phyloP scores from a whole-genome alignment of 140 eudicot genomes.

The Cichorium intybus region DNA sequence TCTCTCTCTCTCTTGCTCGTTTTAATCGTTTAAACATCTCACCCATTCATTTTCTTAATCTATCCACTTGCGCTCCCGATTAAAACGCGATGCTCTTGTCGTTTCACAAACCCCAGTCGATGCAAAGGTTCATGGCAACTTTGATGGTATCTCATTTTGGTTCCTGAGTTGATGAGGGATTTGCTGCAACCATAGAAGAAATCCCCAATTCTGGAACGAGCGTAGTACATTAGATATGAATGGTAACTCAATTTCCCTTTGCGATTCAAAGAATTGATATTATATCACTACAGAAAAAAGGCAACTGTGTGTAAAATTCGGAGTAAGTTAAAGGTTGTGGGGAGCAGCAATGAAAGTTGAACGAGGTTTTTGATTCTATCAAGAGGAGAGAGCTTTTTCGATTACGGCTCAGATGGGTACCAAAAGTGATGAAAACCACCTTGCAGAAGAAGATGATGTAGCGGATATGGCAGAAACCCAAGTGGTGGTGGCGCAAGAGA shows the following conservation, averaged over 20 bases:
- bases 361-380: constrained; percentile 66
- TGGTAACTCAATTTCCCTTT: constrained; percentile 30
- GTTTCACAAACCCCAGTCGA: no score
- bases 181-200: constrained; percentile 51
- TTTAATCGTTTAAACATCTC: no score
- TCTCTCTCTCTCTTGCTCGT: no score
- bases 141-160: constrained; percentile 68
- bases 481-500: constrained; percentile 26
- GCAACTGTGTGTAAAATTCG: constrained; percentile 48
- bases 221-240: constrained; percentile 72
- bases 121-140: constrained; percentile 62
- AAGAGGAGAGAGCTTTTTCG: constrained; percentile 42
- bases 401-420: constrained; percentile 64
- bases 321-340: constrained; percentile 86
- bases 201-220: constrained; percentile 64
- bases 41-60: no score
- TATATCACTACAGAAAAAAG: no score
- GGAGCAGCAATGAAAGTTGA: constrained; percentile 64
- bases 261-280: no score
- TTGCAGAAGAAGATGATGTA: constrained; percentile 25
- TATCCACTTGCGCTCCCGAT: no score
- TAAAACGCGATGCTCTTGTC: constrained; percentile 74
- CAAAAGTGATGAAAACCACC: constrained; percentile 46
- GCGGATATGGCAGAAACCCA: constrained; percentile 28
- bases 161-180: no score